These are phyloP conservation scores for Jatropha podagrica DNA, from an alignment of 441 rosid genomes.

Conservation along the genomic window DNA sequence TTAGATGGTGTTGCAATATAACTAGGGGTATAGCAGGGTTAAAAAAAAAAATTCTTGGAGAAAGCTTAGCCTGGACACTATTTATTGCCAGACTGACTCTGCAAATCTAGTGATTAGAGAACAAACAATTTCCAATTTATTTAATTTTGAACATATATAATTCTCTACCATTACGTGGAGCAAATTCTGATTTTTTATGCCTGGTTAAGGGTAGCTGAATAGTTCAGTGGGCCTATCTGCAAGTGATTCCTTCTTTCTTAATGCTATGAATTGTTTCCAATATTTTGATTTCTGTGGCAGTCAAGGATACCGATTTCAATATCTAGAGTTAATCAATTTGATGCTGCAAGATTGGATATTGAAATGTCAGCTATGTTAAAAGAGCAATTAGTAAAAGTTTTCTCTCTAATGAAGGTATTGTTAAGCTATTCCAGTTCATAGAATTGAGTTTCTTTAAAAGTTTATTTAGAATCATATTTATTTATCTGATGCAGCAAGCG, in stretches of 20 bases:
- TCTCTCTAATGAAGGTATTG: conserved; percentile 87
- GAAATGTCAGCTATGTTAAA: conserved; percentile 97
- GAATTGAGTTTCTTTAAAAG: background rate
- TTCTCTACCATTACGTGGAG: background rate
- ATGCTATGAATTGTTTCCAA: background rate
- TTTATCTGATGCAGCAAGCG: background rate
- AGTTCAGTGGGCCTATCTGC: background rate
- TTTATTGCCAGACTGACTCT: background rate
- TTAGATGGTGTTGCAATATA: background rate
- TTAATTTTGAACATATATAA: background rate
- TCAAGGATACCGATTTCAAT: conserved; percentile 60
- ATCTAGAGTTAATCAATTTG: conserved; percentile 95
- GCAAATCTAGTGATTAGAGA: background rate
- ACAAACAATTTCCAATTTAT: background rate
- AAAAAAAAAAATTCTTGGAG: background rate
- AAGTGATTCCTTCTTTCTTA: background rate
- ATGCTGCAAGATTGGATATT: conserved; percentile 86
- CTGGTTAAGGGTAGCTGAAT: background rate
- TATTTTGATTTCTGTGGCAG: conserved; percentile 37
- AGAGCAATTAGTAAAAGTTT: conserved; percentile 87
- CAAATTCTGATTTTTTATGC: background rate
- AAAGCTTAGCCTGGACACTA: background rate
- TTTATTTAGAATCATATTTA: background rate
- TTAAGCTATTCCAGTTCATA: background rate
- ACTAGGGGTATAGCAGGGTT: background rate